Evolutionary conservation across 2,329 filamentous ascomycete species (phyloP).

Genomic region (Cytospora chrysosperma): DNA sequence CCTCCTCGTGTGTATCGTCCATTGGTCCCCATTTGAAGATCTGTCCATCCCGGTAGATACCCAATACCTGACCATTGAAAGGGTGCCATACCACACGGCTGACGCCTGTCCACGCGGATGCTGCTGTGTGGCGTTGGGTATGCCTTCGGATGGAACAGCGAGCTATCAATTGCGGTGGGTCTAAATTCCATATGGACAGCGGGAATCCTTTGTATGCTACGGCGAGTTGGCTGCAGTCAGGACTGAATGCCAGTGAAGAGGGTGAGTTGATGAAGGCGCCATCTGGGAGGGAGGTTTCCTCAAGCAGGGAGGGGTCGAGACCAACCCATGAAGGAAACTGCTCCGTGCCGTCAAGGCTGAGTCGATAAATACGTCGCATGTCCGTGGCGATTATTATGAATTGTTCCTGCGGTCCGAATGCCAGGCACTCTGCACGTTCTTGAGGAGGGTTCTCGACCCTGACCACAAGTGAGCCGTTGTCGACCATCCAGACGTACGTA

Average conservation of each 20-base stretch:
- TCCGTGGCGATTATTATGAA: slow-evolving; percentile 10
- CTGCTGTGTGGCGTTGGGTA: slow-evolving; percentile 1
- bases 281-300: slow-evolving; percentile 4
- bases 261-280: slow-evolving; percentile 11
- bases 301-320: slow-evolving; percentile 1
- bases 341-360: not conserved
- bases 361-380: not conserved
- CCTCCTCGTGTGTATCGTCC: slow-evolving; percentile 27
- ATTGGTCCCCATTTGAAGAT: slow-evolving; percentile 31
- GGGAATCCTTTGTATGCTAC: slow-evolving; percentile 17
- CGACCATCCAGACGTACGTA: slow-evolving; percentile 11
- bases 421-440: not conserved
- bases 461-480: not conserved
- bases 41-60: slow-evolving; percentile 27
- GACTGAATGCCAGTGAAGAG: slow-evolving; percentile 12
- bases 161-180: slow-evolving; percentile 26
- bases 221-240: slow-evolving; percentile 12
- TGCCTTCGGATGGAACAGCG: slow-evolving; percentile 24
- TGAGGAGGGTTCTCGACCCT: slow-evolving; percentile 3
- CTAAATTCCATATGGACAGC: slow-evolving; percentile 18
- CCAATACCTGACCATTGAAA: slow-evolving; percentile 25
- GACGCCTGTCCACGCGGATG: slow-evolving; percentile 7
- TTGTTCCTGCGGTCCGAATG: slow-evolving; percentile 1
- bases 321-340: not conserved
- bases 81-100: slow-evolving; percentile 28